Percentiles rank a stretch among this genome's conserved stretches.
These are phyloP conservation scores for Fagopyrum tataricum DNA, from an alignment of 148 eudicot species.

Conservation along the genomic window DNA sequence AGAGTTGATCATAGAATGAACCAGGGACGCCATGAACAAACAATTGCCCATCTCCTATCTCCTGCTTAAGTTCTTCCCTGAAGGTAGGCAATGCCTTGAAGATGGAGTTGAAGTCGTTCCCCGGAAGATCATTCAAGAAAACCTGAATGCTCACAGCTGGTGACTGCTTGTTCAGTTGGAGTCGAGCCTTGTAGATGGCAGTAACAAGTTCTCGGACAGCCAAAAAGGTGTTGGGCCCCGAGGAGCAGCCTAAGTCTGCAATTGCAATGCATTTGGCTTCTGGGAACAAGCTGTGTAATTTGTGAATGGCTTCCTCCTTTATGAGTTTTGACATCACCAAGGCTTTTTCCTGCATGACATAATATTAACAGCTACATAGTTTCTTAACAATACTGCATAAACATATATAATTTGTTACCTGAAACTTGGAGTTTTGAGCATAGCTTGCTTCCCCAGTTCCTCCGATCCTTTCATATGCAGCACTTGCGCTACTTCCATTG, in stretches of 20 bases:
- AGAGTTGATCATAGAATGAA: not conserved
- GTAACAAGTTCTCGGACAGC: not conserved
- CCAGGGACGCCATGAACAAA: not conserved
- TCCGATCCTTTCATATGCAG: not conserved
- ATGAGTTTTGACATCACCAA: not conserved
- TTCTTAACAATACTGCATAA: not conserved
- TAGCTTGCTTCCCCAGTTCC: not conserved
- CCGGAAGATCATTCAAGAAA: constrained; percentile 5
- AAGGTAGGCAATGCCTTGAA: not conserved
- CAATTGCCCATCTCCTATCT: not conserved
- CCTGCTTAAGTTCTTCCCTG: not conserved
- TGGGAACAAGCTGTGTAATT: not conserved
- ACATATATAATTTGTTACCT: not conserved
- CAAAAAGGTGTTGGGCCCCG: not conserved
- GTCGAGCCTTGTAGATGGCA: not conserved
- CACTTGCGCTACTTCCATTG: not conserved
- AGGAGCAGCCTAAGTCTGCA: constrained; percentile 7
- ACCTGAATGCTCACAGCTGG: not conserved
- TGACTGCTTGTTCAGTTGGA: not conserved
- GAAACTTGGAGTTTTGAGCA: not conserved
- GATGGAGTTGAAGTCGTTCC: not conserved
- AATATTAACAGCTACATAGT: not conserved
- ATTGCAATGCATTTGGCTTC: not conserved
- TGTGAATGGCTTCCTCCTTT: not conserved
- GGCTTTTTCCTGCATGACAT: not conserved